These are phyloP conservation scores for Cnidoscolus chayamansa DNA, from an alignment of 441 rosid species.

Conservation along the genomic window DNA sequence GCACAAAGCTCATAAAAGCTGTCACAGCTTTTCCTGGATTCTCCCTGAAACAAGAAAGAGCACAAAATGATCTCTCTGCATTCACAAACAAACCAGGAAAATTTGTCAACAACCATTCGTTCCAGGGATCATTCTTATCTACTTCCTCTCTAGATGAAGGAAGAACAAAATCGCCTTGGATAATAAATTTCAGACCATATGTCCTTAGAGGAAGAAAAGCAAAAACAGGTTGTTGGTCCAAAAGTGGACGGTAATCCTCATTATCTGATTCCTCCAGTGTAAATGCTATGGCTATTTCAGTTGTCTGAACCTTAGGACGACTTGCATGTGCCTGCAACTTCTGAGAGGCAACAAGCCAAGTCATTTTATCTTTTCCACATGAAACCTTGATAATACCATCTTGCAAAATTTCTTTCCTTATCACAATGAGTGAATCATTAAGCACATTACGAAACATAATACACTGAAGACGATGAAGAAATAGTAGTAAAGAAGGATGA, in stretches of 20 bases:
- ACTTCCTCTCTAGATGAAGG: conserved; percentile 99
- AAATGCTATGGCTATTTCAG: conserved; percentile 87
- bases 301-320: conserved; percentile 59
- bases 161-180: conserved; percentile 95
- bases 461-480: conserved; percentile 89
- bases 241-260: conserved; percentile 57
- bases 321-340: conserved; percentile 57
- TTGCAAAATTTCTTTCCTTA: conserved; percentile 79
- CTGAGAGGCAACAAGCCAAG: conserved; percentile 90
- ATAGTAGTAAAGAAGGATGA: conserved; percentile 90
- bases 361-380: conserved; percentile 67
- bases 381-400: conserved; percentile 78
- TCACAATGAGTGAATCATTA: conserved; percentile 60
- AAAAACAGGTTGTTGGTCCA: conserved; percentile 89
- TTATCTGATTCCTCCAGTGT: conserved; percentile 64
- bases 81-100: conserved; percentile 73
- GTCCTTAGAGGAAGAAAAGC: conserved; percentile 97
- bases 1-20: conserved; percentile 84
- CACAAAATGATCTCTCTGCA: conserved; percentile 66
- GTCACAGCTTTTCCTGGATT: conserved; percentile 82
- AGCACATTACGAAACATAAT: conserved; percentile 72
- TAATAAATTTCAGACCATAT: conserved; percentile 93
- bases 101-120: conserved; percentile 84
- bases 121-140: conserved; percentile 95
- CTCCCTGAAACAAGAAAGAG: conserved; percentile 76